Base-by-base conservation (phyloP, 1,284 basidiomycete species). In the Malassezia obtusa region DNA sequence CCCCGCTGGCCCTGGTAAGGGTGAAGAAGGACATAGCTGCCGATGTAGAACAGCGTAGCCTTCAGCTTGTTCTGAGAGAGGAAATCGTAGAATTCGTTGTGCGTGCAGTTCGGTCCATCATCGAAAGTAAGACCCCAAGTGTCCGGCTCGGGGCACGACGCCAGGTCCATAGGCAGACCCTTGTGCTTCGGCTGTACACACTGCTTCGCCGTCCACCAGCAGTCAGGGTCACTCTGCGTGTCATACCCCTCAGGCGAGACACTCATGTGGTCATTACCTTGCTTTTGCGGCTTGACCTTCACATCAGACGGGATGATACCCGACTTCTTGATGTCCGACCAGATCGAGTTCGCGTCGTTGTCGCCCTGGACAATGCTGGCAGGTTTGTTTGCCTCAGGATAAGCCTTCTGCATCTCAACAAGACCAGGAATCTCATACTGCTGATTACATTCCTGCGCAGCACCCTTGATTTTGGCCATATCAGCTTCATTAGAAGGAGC, bases 311-410 rank as follows among this genome's bases (percentile, higher is more conserved):
- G 64, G 52, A 77, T 65, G 35, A 65, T 62, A 19, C 63, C 61
- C 36, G 71, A 71, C 1, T 68, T 59, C 45, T 61, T 51, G 57
- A 65, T 65, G 75, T 37, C 49, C 14, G 38, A 9, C 62, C 60
- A 68, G 14, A 75, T 59, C 1, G 47, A 40, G 14, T 60, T 45
- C 4, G 77, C 78, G 17, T 67, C 70, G 0, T 68, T 64, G 56
- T 79, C 78, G 17, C 64, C 65, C 0, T 65, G 30, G 1, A 76
- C 61, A 35, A 78, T 68, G 37, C 55, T 52, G 11, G 77, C 76
- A 5, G 71, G 74, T 12, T 71, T 32, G 76, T 76, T 77, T 1
- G 53, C 55, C 1, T 36, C 41, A 14, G 68, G 68, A 53, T 66
- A 68, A 26, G 57, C 38, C 17, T 21, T 32, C 35, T 46, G 33